Conservation (phyloP, 306 rosid species). For the Comarum palustre region DNA sequence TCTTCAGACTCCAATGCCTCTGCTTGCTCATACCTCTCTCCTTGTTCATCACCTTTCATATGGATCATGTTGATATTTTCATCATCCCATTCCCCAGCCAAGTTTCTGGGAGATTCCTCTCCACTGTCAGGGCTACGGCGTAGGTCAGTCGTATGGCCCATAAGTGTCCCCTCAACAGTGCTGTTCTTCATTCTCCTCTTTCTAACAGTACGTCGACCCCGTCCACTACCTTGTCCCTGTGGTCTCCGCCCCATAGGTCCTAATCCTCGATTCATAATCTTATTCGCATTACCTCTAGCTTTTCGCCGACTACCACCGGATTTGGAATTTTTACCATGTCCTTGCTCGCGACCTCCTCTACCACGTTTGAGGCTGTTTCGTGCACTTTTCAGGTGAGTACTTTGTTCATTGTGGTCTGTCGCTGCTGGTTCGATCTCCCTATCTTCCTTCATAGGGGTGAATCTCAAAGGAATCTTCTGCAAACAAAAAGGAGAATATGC, state of each 20-base stretch:
- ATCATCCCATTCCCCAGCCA: conserved; percentile 75
- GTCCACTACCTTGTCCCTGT: conserved; percentile 61
- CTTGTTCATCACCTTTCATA: conserved; percentile 46
- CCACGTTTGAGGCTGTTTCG: conserved; percentile 65
- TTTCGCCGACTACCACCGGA: conserved; percentile 37
- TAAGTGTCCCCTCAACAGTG: conserved; percentile 56
- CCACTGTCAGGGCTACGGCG: conserved; percentile 42
- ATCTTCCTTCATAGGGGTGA: conserved; percentile 45
- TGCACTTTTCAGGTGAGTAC: conserved; percentile 41
- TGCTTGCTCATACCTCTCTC: conserved; percentile 38
- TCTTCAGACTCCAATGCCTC: conserved; percentile 83
- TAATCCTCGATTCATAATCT: conserved; percentile 43
- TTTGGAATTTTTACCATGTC: conserved; percentile 63
- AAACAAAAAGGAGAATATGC: conserved; percentile 9
- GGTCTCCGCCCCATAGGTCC: conserved; percentile 52
- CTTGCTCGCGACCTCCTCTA: conserved; percentile 63
- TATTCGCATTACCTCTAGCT: conserved; percentile 42
- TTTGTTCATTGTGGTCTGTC: conserved; percentile 34
- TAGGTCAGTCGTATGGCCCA: conserved; percentile 34
- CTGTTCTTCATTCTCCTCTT: conserved; percentile 68
- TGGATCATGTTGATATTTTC: conserved; percentile 45
- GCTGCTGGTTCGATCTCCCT: conserved; percentile 50
- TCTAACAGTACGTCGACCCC: conserved; percentile 90
- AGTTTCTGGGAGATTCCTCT: conserved; percentile 57
- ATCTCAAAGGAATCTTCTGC: conserved; percentile 69